Evolutionary conservation across 2,329 filamentous ascomycete genomes (phyloP).

Genomic region (Diaporthe velutina): DNA sequence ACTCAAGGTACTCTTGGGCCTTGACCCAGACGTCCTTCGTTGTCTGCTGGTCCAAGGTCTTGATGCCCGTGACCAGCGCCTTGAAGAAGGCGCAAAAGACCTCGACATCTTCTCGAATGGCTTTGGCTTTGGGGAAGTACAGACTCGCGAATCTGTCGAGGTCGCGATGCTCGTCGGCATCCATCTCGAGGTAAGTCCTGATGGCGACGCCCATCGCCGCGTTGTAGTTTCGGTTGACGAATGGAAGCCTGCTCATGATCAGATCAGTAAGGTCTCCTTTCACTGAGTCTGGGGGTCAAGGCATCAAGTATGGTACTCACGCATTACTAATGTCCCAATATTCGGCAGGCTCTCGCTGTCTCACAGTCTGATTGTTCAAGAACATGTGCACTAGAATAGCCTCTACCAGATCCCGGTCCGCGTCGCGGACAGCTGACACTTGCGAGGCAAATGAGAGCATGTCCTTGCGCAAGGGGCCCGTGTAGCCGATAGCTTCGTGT

Average conservation of each 20-base stretch:
- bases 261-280: neutral
- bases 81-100: constrained; percentile 70
- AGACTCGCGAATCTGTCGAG: constrained; percentile 42
- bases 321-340: constrained; percentile 77
- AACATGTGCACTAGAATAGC: constrained; percentile 85
- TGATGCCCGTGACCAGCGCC: constrained; percentile 69
- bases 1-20: constrained; percentile 66
- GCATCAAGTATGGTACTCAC: constrained; percentile 61
- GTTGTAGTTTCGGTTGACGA: constrained; percentile 37
- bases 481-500: constrained; percentile 90
- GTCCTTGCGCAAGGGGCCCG: constrained; percentile 91
- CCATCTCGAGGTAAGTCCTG: constrained; percentile 38
- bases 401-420: constrained; percentile 86
- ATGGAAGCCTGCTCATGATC: constrained; percentile 37
- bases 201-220: constrained; percentile 40
- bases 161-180: constrained; percentile 41
- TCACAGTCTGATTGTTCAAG: constrained; percentile 81
- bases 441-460: constrained; percentile 89
- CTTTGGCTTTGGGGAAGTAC: constrained; percentile 66
- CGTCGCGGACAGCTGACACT: constrained; percentile 81
- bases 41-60: constrained; percentile 61
- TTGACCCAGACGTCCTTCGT: constrained; percentile 68
- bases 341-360: constrained; percentile 70
- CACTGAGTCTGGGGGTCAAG: constrained; percentile 5
- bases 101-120: constrained; percentile 71